Evolutionary conservation across 2,329 filamentous ascomycete genomes (phyloP).

Genomic region (Ceratocystis diversiconidia): DNA sequence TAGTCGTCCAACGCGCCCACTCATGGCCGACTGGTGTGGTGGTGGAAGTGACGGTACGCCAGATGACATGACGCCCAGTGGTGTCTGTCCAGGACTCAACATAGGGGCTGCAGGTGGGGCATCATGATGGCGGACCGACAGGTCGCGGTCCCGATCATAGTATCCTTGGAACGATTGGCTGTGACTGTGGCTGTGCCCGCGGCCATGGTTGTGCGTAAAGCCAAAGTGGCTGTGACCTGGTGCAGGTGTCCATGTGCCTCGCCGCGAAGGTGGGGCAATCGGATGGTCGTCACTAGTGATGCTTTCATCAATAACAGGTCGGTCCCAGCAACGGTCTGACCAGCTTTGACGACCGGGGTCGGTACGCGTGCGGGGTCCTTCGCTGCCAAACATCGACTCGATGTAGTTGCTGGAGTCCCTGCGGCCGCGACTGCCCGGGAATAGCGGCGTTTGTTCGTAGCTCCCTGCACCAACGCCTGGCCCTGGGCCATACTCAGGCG

Average conservation of each 20-base stretch:
- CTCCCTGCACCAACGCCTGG: neutral
- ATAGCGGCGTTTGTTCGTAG: constrained; percentile 10
- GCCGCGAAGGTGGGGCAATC: constrained; percentile 1
- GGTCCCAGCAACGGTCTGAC: constrained; percentile 11
- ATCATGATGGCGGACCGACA: neutral
- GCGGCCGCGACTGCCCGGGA: neutral
- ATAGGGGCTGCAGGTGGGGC: constrained; percentile 11
- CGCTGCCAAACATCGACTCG: neutral
- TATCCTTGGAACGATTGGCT: constrained; percentile 10
- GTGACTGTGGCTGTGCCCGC: neutral
- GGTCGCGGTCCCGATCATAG: constrained; percentile 10
- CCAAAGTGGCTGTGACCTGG: constrained; percentile 6
- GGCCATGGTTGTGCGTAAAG: constrained; percentile 2
- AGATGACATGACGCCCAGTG: neutral
- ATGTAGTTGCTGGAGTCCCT: constrained; percentile 9
- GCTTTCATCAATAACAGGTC: neutral
- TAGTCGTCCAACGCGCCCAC: neutral
- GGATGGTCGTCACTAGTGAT: neutral
- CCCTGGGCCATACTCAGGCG: constrained; percentile 4
- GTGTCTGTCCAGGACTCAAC: neutral
- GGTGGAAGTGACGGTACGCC: neutral
- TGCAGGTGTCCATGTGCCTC: constrained; percentile 11
- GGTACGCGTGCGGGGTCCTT: neutral
- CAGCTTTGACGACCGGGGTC: constrained; percentile 7
- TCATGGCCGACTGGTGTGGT: neutral